Base-by-base conservation (phyloP, 306 rosid genomes). In the Biancaea sappan region DNA sequence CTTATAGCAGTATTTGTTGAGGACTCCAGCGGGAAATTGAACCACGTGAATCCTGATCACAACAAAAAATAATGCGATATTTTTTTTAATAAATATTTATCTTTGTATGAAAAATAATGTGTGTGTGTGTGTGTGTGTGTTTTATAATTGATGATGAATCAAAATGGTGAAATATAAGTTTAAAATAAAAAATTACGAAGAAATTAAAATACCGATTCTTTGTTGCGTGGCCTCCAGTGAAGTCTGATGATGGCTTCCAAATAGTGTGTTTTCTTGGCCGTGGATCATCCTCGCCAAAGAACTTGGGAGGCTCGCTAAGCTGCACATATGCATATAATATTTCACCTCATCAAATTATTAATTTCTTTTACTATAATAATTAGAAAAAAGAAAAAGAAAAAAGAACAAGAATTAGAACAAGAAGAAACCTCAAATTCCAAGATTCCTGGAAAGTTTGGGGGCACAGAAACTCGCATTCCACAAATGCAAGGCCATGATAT, bases 401-500 rank as follows among this genome's bases (percentile, higher is more conserved):
- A 22, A n/a, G 10, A 47, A 9, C 5, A 34, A n/a, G n/a, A n/a
- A n/a, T n/a, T n/a, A n/a, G n/a, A n/a, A n/a, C n/a, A n/a, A n/a
- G n/a, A 22, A 44, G 0, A 2, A 12, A 74, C 79, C 64, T 63
- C 72, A 15, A 74, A 8, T 38, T 21, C 81, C 0, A 86, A 70
- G 72, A 72, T 58, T 48, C 77, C 90, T 0, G 68, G 81, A 24
- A 19, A 9, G 22, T 81, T 56, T 51, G 65, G 46, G 34, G 46
- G 15, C 4, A 68, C 52, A 9, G 35, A n/a, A 4, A 77, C 84
- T 65, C 79, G 64, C 25, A 84, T 67, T 1, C 74, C 71, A 35
- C 40, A 2, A 59, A 86, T 73, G 38, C 70, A n/a, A 0, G 24
- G 10, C 90, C 88, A 84, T 1, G 18, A 72, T 8, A 86, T 43